A percentile compares a stretch with the other conserved stretches of the same genome.
These are phyloP conservation scores for Picochlorum sp. DNA, from an alignment of 139 green algal genomes.

Conservation along the genomic window DNA sequence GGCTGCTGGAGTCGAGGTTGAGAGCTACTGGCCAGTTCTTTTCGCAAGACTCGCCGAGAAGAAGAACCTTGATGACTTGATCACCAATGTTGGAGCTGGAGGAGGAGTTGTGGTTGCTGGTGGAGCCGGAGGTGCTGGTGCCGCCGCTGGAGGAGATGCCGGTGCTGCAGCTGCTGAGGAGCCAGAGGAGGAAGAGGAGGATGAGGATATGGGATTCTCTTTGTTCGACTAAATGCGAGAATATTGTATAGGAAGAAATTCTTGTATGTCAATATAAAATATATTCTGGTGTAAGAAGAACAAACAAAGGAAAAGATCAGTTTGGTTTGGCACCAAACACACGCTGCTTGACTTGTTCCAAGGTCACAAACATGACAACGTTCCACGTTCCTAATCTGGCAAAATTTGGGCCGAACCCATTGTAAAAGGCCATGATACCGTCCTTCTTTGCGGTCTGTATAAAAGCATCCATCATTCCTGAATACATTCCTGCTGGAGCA, in stretches of 20 bases:
- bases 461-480: slow-evolving; percentile 89
- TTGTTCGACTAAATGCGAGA: slow-evolving; percentile 62
- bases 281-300: too few species aligned
- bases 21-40: slow-evolving; percentile 93
- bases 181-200: slow-evolving; percentile 72
- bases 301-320: too few species aligned
- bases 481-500: slow-evolving; percentile 20
- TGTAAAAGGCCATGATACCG: slow-evolving; percentile 91
- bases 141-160: slow-evolving; percentile 45
- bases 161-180: slow-evolving; percentile 72
- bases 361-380: slow-evolving; percentile 93
- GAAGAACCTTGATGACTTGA: slow-evolving; percentile 89
- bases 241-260: neutral
- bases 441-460: slow-evolving; percentile 79
- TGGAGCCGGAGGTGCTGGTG: slow-evolving; percentile 42
- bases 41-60: slow-evolving; percentile 95
- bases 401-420: slow-evolving; percentile 89
- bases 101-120: slow-evolving; percentile 50
- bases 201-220: slow-evolving; percentile 85
- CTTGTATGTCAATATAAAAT: too few species aligned
- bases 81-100: slow-evolving; percentile 88
- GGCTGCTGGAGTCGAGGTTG: slow-evolving; percentile 80
- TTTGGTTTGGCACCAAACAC: slow-evolving; percentile 5
- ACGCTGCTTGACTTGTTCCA: slow-evolving; percentile 69
- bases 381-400: slow-evolving; percentile 69